phyloP scores from a whole-genome alignment of 768 basidiomycete species.

The Lyophyllum atratum region DNA sequence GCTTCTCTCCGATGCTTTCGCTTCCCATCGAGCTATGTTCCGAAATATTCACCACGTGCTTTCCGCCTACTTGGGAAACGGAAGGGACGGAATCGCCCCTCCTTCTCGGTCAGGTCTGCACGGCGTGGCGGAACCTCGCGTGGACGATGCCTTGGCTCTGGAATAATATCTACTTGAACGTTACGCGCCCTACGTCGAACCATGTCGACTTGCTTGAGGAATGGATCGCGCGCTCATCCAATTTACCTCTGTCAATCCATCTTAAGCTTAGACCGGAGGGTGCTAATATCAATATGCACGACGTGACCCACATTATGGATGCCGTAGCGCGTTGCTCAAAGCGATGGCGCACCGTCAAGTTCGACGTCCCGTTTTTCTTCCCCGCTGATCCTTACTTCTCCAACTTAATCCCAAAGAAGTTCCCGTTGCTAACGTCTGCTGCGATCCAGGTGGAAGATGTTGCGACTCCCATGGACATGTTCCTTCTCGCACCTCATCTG shows the following conservation, averaged over 20 bases:
- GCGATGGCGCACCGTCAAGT: constrained; percentile 15
- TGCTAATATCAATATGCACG: constrained; percentile 2
- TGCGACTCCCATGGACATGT: constrained; percentile 10
- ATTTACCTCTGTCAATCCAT: constrained; percentile 19
- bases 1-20: constrained; percentile 15
- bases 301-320: constrained; percentile 17
- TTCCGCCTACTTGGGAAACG: constrained; percentile 2
- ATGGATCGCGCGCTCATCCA: constrained; percentile 28
- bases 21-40: constrained; percentile 21
- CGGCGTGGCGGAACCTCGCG: constrained; percentile 28
- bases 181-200: constrained; percentile 14
- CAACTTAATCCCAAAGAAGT: constrained; percentile 7
- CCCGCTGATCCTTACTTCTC: constrained; percentile 11
- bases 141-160: constrained; percentile 33
- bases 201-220: constrained; percentile 24
- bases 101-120: constrained; percentile 26
- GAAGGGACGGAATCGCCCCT: constrained; percentile 17
- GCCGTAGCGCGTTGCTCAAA: constrained; percentile 14
- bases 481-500: constrained; percentile 14
- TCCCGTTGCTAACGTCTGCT: constrained; percentile 14
- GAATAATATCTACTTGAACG: constrained; percentile 22
- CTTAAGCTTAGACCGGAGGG: not conserved
- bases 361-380: constrained; percentile 19
- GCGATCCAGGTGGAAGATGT: constrained; percentile 5
- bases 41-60: constrained; percentile 20